Evolutionary conservation across 2,329 filamentous ascomycete genomes (phyloP), one percentile per base, ranked within the genome.

Genomic region (Coleophoma crateriformis): DNA sequence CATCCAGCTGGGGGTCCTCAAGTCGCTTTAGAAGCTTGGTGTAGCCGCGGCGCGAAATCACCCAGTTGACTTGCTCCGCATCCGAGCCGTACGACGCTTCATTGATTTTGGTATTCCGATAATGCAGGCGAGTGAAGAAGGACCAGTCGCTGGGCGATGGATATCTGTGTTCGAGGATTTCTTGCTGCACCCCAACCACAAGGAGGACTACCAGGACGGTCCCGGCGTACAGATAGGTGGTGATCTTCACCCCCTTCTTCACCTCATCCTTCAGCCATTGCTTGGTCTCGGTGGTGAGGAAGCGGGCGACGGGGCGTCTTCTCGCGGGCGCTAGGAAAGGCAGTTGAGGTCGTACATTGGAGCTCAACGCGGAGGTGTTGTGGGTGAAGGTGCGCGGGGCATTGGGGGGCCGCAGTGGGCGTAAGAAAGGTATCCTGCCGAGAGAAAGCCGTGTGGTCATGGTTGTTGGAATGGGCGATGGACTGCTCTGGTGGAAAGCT

Each of bases 61-160:
- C 77, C 87, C 89, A 95, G 61, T 90, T 81, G 2, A 61, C 51
- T 14, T 53, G 46, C 5, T 35, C 46, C 6, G 48, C 46, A 2
- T 41, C 44, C 4, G 48, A 48, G 12, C 54, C 56, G 1, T 58
- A 57, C 8, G 51, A 40, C 61, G 55, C 44, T 53, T 56, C 35
- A 46, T 40, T 46, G 38, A 52, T 58, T 50, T 47, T 57, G 15
- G 53, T 87, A 46, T 79, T 77, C 38, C 89, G 79, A 54, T 88
- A 76, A 37, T 77, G 74, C 68, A 86, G 80, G 20, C 90, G 76
- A 42, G 86, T 88, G 55, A 81, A 69, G 66, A 83, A 86, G 0
- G 73, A 73, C 90, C 91, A 96, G 65, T 95, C 91, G 22, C 80
- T 78, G 1, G 92, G 91, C 1, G 89, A 91, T 0, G 90, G 90